Base-by-base conservation (phyloP, 1,139 yeast species). In the Geotrichum aggregatum region DNA sequence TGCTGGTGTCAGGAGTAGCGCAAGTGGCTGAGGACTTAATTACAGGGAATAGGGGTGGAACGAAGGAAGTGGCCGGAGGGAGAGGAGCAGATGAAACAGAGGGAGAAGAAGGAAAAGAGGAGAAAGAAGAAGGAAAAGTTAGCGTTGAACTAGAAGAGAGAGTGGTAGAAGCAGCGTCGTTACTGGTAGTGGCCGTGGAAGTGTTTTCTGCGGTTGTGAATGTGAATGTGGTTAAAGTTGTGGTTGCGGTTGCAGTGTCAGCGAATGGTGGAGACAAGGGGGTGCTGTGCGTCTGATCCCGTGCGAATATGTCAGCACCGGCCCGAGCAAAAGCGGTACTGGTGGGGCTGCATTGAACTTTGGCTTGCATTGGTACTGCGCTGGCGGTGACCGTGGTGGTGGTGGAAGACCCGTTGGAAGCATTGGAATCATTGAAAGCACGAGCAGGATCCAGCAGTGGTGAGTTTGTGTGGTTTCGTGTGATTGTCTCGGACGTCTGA, bases 261-360 rank as follows among this genome's bases (percentile, higher is more conserved):
- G 30, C 28, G 16, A 22, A 26, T n/a, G 30, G 14, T 7, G 28
- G 28, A 44, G 47, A 30, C 47, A 44, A 34, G 47, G 47, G 47
- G 40, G 47, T 44, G 47, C 39, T 19, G 18, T 30, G 38, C 14
- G 13, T 30, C 19, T 34, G 41, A 11, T 34, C 33, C 24, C 28
- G 28, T 35, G 40, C 40, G 47, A 44, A 44, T 44, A 44, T 44
- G 24, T 44, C 47, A 44, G 47, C 47, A 44, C 41, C 35, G 47
- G 22, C 38, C 14, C 28, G 18, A 26, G 26, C 36, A n/a, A 21
- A 13, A 13, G 33, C 44, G 13, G 13, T 40, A 14, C 5, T 8
- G 33, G 44, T 40, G 33, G 30, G 44, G n/a, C 33, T 26, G 36
- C 36, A n/a, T n/a, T n/a, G 36, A 34, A 13, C 36, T 34, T 8